phyloP scores from a whole-genome alignment of 129 eudicot species.

The Flaveria bidentis region DNA sequence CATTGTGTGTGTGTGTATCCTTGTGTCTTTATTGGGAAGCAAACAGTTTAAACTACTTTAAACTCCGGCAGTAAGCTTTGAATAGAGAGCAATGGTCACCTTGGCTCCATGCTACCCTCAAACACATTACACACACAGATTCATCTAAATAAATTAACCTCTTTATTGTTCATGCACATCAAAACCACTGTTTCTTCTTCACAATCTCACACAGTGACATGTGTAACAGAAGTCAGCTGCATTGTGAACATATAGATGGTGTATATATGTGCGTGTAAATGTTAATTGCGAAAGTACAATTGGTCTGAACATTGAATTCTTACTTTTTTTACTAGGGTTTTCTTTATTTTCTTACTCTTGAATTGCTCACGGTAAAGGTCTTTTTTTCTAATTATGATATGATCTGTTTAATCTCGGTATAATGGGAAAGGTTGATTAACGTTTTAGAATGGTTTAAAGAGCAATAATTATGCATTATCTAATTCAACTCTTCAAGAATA shows the following conservation, averaged over 20 bases:
- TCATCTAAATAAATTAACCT: too few relatives aligned
- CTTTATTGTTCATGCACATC: not conserved
- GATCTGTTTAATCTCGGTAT: not conserved
- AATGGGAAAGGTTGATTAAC: too few relatives aligned
- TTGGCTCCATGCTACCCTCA: slow-evolving; percentile 30
- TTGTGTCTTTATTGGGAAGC: slow-evolving; percentile 46
- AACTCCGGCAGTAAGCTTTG: slow-evolving; percentile 69
- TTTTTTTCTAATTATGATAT: not conserved
- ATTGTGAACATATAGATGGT: not conserved
- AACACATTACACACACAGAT: slow-evolving; percentile 16
- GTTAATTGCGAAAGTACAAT: slow-evolving; percentile 21
- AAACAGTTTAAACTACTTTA: slow-evolving; percentile 29
- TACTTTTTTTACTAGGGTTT: slow-evolving; percentile 16
- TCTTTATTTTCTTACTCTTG: not conserved
- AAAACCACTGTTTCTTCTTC: slow-evolving; percentile 27
- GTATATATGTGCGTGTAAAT: slow-evolving; percentile 7
- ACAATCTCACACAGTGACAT: slow-evolving; percentile 33
- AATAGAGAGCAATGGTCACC: slow-evolving; percentile 63
- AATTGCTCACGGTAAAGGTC: not conserved
- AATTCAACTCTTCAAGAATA: too few relatives aligned
- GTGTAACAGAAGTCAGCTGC: slow-evolving; percentile 33
- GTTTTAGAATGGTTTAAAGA: too few relatives aligned
- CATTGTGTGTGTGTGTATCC: slow-evolving; percentile 27
- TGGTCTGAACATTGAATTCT: slow-evolving; percentile 20
- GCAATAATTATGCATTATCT: too few relatives aligned